Evolutionary conservation across 768 basidiomycete genomes (phyloP).

Genomic region (Chlorophyllum brunneum): DNA sequence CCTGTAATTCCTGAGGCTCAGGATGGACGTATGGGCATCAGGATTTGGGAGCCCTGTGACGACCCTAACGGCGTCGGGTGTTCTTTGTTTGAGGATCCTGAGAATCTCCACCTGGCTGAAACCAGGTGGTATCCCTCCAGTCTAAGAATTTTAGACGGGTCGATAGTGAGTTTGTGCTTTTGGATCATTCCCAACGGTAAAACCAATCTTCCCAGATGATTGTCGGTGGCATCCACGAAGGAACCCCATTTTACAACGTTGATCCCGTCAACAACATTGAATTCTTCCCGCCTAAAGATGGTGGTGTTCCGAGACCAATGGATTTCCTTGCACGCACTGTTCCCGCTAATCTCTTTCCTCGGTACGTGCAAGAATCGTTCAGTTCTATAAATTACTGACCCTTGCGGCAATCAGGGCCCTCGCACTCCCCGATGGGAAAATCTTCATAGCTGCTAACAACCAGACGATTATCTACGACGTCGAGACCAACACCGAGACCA

Average conservation of each 20-base stretch:
- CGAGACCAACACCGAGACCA: constrained; percentile 32
- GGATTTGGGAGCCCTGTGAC: constrained; percentile 37
- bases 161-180: constrained; percentile 27
- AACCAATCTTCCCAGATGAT: constrained; percentile 19
- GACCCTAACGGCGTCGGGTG: constrained; percentile 27
- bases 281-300: constrained; percentile 38
- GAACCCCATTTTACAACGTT: constrained; percentile 58
- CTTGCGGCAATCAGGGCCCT: constrained; percentile 19
- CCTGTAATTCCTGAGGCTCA: constrained; percentile 24
- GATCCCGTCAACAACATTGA: constrained; percentile 45
- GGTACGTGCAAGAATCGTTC: constrained; percentile 17
- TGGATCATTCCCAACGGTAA: not conserved
- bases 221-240: constrained; percentile 25
- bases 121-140: constrained; percentile 40
- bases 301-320: constrained; percentile 26
- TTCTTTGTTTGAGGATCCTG: constrained; percentile 32
- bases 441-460: constrained; percentile 39
- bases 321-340: constrained; percentile 25
- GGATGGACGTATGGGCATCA: constrained; percentile 32
- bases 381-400: not conserved
- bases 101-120: constrained; percentile 28
- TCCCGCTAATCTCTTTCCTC: constrained; percentile 25
- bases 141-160: constrained; percentile 29
- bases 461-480: constrained; percentile 39
- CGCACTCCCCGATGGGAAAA: constrained; percentile 36